Base-by-base conservation (phyloP, 83 land plant species). In the Picea engelmannii region DNA sequence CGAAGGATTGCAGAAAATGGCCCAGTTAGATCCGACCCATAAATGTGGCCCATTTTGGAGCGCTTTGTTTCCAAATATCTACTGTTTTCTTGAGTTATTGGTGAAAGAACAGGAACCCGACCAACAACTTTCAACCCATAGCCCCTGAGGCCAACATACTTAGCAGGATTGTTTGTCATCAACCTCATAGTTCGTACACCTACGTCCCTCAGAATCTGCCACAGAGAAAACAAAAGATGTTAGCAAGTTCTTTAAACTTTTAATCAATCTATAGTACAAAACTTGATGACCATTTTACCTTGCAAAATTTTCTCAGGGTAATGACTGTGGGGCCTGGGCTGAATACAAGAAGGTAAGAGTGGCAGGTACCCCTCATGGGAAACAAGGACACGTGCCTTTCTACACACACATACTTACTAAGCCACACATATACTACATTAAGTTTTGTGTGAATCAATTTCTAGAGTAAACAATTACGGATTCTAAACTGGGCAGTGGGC, bases 91-190 rank as follows among this genome's bases (percentile, higher is more conserved):
- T 84, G 85, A 5, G 97, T 98, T 20, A 98, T 85, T n/a, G 90
- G 92, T n/a, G 97, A 87, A 44, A 89, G 1, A 20, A 98, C 76
- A 2, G 97, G 95, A 49, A 96, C 92, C 25, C 99, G 87, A 17
- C 94, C 93, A 18, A 82, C 86, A 16, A 98, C 84, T 40, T 89
- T 85, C 79, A 98, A 83, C 31, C 99, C 99, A 82, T 95, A 93
- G 20, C 98, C 99, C 75, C 88, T 92, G 55, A 98, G 84, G 47
- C 98, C 99, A 65, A 79, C 71, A 79, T 88, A 96, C 88, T 98
- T 98, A 15, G 99, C 83, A 38, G 99, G 99, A 86, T 96, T 98
- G 86, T 98, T 98, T 23, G 98, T 98, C 93, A 98, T 91, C 58
- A 98, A 82, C 70, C 83, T 94, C 92, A 98, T 98, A 24, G 96